A percentile compares a stretch with the other conserved stretches of the same genome.
Conservation (phyloP, 345 rosid species). For the Euphorbia pulcherrima region DNA sequence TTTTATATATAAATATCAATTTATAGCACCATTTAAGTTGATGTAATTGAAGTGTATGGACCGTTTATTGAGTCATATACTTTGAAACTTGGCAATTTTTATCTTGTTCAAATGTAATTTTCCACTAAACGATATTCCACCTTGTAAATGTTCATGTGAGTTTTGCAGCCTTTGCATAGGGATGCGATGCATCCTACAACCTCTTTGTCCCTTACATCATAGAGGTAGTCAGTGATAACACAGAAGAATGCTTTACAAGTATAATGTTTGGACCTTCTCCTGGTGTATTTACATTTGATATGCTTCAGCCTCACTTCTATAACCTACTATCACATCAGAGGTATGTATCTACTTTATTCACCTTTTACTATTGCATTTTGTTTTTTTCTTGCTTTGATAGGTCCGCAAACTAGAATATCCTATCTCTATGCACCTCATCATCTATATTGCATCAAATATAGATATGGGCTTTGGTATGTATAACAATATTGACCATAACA, state of each 20-base stretch:
- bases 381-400: slow-evolving; percentile 3
- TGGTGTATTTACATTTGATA: slow-evolving; percentile 73
- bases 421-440: not conserved
- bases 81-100: not conserved
- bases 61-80: not conserved
- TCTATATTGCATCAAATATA: not conserved
- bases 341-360: slow-evolving; percentile 32
- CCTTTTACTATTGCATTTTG: too few relatives aligned
- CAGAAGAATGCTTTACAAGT: slow-evolving; percentile 59
- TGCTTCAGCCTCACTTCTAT: slow-evolving; percentile 75
- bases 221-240: too few relatives aligned
- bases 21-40: too few relatives aligned
- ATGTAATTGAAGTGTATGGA: too few relatives aligned
- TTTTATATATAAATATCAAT: too few relatives aligned
- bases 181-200: slow-evolving; percentile 48
- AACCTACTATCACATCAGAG: slow-evolving; percentile 66
- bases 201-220: slow-evolving; percentile 60
- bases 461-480: not conserved
- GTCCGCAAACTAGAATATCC: not conserved
- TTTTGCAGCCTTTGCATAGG: slow-evolving; percentile 62
- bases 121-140: not conserved
- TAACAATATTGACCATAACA: not conserved
- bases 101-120: not conserved
- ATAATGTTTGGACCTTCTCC: slow-evolving; percentile 51
- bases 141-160: not conserved